Evolutionary conservation across 345 rosid genomes (phyloP), one percentile per base, ranked within the genome.

Genomic region (Alliaria petiolata): DNA sequence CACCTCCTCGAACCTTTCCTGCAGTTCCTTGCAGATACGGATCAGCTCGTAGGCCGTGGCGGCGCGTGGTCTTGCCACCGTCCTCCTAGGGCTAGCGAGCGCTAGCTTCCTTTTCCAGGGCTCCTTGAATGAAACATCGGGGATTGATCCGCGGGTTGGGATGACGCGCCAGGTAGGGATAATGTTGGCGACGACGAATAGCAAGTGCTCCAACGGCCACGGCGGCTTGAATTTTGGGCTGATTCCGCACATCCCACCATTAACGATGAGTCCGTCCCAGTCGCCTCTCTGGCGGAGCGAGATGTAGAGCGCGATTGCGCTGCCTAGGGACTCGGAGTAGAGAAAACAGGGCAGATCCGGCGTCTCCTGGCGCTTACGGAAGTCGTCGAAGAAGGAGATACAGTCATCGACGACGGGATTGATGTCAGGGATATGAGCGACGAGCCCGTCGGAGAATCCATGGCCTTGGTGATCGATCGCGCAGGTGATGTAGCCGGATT

Each of bases 211-310:
- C 68, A 91, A 76, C 61, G 99, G 98, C 99, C 98, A 89, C 35
- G 86, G 93, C 33, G 99, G 98, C 72, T 95, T 95, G 82, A 95
- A 78, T 79, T 87, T 95, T 11, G 53, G 81, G 70, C 97, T 91
- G 67, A 95, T 91, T 51, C 98, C 99, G n/a, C 98, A 95, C 98
- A 95, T 95, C 10, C 98, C 99, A 1, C 97, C 98, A 62, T 85
- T 95, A 6, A 95, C 81, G 65, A 95, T 56, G 67, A 95, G 72
- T 11, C 98, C 99, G 46, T 83, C 82, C 99, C 98, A 95, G 35
- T 62, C 80, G 44, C 86, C 85, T 50, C 61, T 84, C 80, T 89
- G 88, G 1, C 88, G 82, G 36, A 95, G 90, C 47, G 97, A 69
- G 71, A 95, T 68, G 79, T 85, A 95, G 16, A 95, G 77, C 4